Base-by-base conservation (phyloP, 768 basidiomycete species). In the Pleurotus citrinopileatus region DNA sequence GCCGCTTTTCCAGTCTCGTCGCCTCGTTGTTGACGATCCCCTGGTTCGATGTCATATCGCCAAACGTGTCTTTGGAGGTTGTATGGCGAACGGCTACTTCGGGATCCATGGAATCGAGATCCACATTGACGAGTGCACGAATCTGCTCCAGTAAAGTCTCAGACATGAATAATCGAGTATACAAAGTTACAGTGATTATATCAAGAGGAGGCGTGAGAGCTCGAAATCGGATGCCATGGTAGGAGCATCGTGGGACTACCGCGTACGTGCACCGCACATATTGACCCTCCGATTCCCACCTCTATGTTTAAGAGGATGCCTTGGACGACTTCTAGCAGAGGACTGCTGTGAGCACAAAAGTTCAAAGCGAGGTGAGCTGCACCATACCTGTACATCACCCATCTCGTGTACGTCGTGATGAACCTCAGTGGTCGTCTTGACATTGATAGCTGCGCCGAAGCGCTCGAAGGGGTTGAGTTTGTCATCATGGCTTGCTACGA, bases 21-120 rank as follows among this genome's bases (percentile, higher is more conserved):
- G 70, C 67, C 44, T 77, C 66, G 28, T 60, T 58, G 59, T 70
- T 66, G 8, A 71, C 72, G 54, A 79, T 73, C 15, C 73, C 76
- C 59, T 79, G 77, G 53, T 79, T 80, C 9, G 77, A 79, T 26
- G 76, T 79, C 76, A 78, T 79, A 59, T 78, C 73, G 50, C 59
- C 63, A 66, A 79, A 78, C 37, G 55, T 55, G 19, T 58, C 61
- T 12, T 46, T 26, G 10, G 42, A 45, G 34, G 52, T 50, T 19
- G 68, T 65, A 57, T 76, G 68, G 5, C 67, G 62, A 23, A 60
- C 59, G 1, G 77, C 72, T 28, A 72, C 71, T 25, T 55, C 65
- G 19, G 72, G 70, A 57, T 77, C 75, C 77, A 80, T 79, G 17
- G 76, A 76, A 61, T 79, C 77, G 55, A 79, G 69, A 66, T 79